Percentiles rank a stretch among this genome's conserved stretches.
Conservation (phyloP, 805 yeast genomes). For the Pichia nakasei region DNA sequence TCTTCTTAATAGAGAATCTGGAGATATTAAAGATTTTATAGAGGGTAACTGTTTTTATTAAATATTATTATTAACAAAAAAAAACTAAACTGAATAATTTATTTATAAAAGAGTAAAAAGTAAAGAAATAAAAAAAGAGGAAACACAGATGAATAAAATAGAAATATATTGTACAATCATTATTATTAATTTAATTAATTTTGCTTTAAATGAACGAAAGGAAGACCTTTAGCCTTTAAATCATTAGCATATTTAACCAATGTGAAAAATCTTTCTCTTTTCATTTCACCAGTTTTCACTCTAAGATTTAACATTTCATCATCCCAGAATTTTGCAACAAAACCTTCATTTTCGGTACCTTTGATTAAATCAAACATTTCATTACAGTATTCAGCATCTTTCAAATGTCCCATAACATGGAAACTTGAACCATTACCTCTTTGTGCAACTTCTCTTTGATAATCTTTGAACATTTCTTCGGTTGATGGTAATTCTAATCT, state of each 20-base stretch:
- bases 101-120: not conserved
- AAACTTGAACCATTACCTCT: constrained; percentile 41
- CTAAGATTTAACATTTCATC: constrained; percentile 20
- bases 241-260: constrained; percentile 23
- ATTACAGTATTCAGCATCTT: constrained; percentile 52
- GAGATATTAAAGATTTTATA: not conserved
- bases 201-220: constrained; percentile 14
- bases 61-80: too few relatives aligned
- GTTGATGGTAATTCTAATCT: constrained; percentile 32
- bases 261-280: constrained; percentile 20
- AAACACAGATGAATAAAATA: too few relatives aligned
- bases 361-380: constrained; percentile 30
- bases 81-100: too few relatives aligned
- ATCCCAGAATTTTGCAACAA: constrained; percentile 26
- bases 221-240: constrained; percentile 18
- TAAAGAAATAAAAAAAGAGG: too few relatives aligned
- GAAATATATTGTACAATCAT: not conserved
- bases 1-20: not conserved
- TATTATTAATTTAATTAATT: constrained; percentile 2
- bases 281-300: constrained; percentile 19
- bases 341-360: constrained; percentile 29
- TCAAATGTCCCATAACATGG: constrained; percentile 47
- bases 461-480: constrained; percentile 28
- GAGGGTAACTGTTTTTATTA: too few relatives aligned
- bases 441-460: constrained; percentile 25